Conservation (phyloP, 179 eudicot genomes). For the Silene coronaria region DNA sequence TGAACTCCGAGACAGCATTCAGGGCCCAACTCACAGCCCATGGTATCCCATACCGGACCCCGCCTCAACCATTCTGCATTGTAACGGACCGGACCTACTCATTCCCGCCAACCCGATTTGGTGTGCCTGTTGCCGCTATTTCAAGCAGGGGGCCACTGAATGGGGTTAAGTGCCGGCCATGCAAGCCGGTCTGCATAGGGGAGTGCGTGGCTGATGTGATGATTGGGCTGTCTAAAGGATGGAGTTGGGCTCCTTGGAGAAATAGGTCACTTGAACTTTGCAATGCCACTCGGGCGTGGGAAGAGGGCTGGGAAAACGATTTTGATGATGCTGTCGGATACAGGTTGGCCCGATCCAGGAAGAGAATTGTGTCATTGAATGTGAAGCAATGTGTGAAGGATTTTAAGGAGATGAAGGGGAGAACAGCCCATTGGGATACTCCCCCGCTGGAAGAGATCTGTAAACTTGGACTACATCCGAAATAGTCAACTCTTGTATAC, state of each 20-base stretch:
- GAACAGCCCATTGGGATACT: slow-evolving; percentile 51
- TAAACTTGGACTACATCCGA: slow-evolving; percentile 37
- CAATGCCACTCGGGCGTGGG: slow-evolving; percentile 66
- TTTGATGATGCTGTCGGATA: slow-evolving; percentile 50
- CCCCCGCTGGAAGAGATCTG: slow-evolving; percentile 55
- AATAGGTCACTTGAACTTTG: slow-evolving; percentile 53
- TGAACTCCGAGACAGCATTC: slow-evolving; percentile 80
- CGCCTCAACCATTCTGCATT: slow-evolving; percentile 65
- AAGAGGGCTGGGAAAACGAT: slow-evolving; percentile 54
- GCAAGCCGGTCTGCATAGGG: slow-evolving; percentile 49
- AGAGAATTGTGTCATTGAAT: slow-evolving; percentile 33
- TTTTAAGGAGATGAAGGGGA: slow-evolving; percentile 44
- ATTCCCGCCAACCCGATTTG: slow-evolving; percentile 48
- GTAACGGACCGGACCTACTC: slow-evolving; percentile 64
- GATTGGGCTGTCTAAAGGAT: slow-evolving; percentile 39
- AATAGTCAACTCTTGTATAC: background rate
- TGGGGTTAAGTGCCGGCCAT: slow-evolving; percentile 90
- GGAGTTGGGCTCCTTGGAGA: slow-evolving; percentile 82
- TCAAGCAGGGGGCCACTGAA: slow-evolving; percentile 72
- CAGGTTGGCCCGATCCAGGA: slow-evolving; percentile 39
- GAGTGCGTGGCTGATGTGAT: slow-evolving; percentile 47
- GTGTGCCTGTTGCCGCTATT: slow-evolving; percentile 74
- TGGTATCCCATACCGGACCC: slow-evolving; percentile 29
- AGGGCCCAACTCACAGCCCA: slow-evolving; percentile 57
- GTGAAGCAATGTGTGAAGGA: slow-evolving; percentile 49